These are phyloP conservation scores for Psilocybe subaeruginosa DNA, from an alignment of 768 basidiomycete species.

Conservation along the genomic window DNA sequence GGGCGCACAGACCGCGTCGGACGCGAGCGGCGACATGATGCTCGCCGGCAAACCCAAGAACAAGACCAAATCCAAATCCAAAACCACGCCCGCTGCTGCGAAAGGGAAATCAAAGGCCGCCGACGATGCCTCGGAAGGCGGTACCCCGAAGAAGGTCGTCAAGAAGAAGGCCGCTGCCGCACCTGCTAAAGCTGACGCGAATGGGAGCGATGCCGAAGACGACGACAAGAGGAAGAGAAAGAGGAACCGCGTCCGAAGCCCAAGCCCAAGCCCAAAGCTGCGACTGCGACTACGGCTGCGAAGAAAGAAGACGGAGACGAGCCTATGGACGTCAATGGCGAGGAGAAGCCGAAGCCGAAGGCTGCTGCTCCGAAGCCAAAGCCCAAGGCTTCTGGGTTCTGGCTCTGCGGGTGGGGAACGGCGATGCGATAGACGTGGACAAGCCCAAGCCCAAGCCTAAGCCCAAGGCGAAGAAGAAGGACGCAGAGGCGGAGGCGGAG, in stretches of 20 bases:
- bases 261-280: constrained; percentile 23
- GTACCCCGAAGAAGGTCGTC: neutral
- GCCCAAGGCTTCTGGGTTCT: too few species aligned
- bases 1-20: constrained; percentile 80
- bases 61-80: too few species aligned
- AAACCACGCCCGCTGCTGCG: neutral
- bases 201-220: too few species aligned
- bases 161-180: too few species aligned
- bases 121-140: constrained; percentile 17
- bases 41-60: constrained; percentile 32
- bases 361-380: constrained; percentile 32
- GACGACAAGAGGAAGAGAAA: too few species aligned
- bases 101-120: constrained; percentile 29
- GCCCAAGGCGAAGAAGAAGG: constrained; percentile 29
- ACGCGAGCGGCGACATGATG: constrained; percentile 80
- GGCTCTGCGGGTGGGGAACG: too few species aligned
- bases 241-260: constrained; percentile 24
- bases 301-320: constrained; percentile 44
- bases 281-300: neutral
- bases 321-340: constrained; percentile 50
- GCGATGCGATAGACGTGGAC: too few species aligned
- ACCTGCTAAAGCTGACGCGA: too few species aligned
- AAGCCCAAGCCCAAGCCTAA: constrained; percentile 44
- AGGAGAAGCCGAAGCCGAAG: constrained; percentile 45
- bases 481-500: constrained; percentile 41